Evolutionary conservation across 192 early-diverging fungal species (phyloP).

Genomic region (Podila epigama): DNA sequence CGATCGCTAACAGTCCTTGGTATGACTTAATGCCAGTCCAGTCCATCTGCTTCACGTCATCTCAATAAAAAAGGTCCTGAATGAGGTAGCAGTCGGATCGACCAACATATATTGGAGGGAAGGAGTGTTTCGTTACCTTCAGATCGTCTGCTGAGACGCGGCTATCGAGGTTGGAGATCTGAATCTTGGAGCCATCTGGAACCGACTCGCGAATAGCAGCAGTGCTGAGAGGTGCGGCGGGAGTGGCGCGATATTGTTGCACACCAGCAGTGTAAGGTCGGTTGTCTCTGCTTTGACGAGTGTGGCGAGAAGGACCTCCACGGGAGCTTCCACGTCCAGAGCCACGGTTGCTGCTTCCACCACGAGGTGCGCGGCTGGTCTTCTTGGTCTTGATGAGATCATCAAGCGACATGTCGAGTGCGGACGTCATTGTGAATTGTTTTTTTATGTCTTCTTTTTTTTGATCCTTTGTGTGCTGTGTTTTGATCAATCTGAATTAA

Average conservation of each 20-base stretch:
- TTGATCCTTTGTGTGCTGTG: too few species aligned
- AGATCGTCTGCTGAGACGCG: conserved; percentile 61
- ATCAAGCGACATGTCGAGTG: conserved; percentile 52
- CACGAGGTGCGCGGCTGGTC: conserved; percentile 22
- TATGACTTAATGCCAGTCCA: too few species aligned
- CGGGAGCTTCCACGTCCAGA: conserved; percentile 19
- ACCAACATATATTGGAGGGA: neutral
- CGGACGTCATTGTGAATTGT: conserved; percentile 14
- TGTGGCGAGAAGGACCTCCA: conserved; percentile 46
- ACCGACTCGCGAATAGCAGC: conserved; percentile 36
- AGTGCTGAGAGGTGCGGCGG: conserved; percentile 26
- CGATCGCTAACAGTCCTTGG: too few species aligned
- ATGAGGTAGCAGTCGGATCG: neutral
- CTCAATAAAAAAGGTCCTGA: too few species aligned
- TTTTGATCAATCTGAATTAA: too few species aligned
- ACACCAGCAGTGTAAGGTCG: conserved; percentile 31
- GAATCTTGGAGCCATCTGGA: conserved; percentile 59
- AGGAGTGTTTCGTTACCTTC: conserved; percentile 49
- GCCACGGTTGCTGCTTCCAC: conserved; percentile 6
- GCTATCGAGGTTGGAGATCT: conserved; percentile 64
- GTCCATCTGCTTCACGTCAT: too few species aligned
- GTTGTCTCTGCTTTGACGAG: conserved; percentile 38
- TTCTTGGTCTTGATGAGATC: conserved; percentile 50
- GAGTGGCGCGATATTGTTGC: conserved; percentile 32
- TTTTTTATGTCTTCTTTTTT: neutral